Conservation (phyloP, 164 flowering plant species). For the Nymphaea colorata region DNA sequence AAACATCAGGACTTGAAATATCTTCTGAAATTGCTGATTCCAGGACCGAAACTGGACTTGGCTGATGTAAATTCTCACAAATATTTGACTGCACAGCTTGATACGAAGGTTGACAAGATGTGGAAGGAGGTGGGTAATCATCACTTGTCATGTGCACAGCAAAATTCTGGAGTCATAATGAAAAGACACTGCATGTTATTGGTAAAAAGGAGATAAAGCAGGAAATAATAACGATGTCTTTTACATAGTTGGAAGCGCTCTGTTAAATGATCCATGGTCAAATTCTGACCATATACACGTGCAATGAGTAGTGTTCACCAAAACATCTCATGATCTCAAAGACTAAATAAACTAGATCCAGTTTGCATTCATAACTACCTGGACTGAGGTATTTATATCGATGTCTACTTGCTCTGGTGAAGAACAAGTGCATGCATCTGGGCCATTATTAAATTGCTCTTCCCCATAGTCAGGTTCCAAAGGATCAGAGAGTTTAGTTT, state of each 20-base stretch:
- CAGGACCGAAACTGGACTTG: slow-evolving; percentile 88
- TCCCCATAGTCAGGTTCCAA: neutral
- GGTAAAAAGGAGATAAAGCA: neutral
- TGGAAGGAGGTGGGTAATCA: slow-evolving; percentile 10
- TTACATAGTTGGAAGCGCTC: slow-evolving; percentile 1
- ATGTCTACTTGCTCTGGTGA: neutral
- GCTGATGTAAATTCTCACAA: slow-evolving; percentile 30
- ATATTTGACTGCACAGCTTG: slow-evolving; percentile 21
- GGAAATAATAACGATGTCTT: neutral
- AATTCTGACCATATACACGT: neutral
- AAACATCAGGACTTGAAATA: slow-evolving; percentile 43
- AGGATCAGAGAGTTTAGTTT: neutral
- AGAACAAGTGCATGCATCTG: neutral
- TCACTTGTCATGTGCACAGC: slow-evolving; percentile 11
- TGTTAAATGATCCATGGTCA: neutral
- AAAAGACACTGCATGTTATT: neutral
- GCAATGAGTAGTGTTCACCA: neutral
- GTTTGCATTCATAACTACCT: neutral
- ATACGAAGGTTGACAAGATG: slow-evolving; percentile 18
- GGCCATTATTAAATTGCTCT: neutral
- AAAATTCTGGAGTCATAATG: slow-evolving; percentile 19
- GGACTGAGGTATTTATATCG: neutral
- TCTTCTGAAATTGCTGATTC: slow-evolving; percentile 58
- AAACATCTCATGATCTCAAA: neutral
- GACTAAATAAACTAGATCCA: neutral